Base-by-base conservation (phyloP, 495 filamentous ascomycete genomes). In the Pyrenula aspistea region DNA sequence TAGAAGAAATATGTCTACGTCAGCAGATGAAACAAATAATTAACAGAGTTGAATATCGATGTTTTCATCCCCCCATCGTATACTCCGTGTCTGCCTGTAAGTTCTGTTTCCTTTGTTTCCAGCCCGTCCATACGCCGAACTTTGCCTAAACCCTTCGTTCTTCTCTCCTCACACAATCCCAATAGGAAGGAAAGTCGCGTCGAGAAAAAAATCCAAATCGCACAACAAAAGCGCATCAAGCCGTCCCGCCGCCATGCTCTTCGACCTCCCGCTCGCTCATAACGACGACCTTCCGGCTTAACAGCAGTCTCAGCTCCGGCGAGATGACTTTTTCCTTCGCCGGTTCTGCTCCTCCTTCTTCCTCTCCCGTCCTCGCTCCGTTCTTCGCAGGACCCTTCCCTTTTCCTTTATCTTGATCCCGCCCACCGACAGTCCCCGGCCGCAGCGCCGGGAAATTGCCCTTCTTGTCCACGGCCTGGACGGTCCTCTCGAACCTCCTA, bases 401-500 rank as follows among this genome's bases (percentile, higher is more conserved):
- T 20, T 20, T 52, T 10, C 50, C 22, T 10, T 20, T 20, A 8
- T 20, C 20, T 52, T 20, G 8, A 8, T 19, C 8, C 8, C 22
- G 8, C 50, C 19, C 50, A 8, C 20, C 50, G 8, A 8, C 20
- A 4, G 22, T 24, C 8, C 8, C 8, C 50, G 8, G n/a, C 8
- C 86, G 78, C 0, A 82, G 75, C 0, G 80, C 75, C 3, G 93
- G 93, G 64, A 92, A 91, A 48, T 84, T 86, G 58, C 87, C 83
- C 64, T 90, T 95, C 62, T 83, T 80, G 65, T 99, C 93, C 36
- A 93, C 83, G 8, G 87, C 86, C 59, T 97, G 89, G 24, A 99
- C 83, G 0, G 86, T 81, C 24, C 89, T 79, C 61, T 91, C 83
- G 72, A 96, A 97, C 48, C 89, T 83, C 53, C 82, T 81, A 75